phyloP scores from a whole-genome alignment of 257 asterid species.

The Rauvolfia tetraphylla region DNA sequence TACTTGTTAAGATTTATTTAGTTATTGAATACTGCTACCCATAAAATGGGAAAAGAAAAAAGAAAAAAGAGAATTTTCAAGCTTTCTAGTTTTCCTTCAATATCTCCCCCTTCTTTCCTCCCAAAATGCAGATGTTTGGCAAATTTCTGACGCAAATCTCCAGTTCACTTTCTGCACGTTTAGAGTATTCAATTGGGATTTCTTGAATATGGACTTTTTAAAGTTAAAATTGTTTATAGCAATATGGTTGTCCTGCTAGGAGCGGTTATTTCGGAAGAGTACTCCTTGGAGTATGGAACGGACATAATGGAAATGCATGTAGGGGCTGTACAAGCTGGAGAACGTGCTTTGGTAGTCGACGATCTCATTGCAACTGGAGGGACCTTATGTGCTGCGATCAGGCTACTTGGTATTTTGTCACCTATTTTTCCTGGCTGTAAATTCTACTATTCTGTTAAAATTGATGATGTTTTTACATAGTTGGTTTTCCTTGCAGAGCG shows the following conservation, averaged over 20 bases:
- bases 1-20: background rate
- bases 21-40: background rate
- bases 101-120: background rate
- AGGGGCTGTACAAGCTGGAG: slow-evolving; percentile 92
- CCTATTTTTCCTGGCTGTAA: background rate
- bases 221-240: background rate
- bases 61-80: background rate
- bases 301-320: slow-evolving; percentile 95
- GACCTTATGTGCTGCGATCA: slow-evolving; percentile 79
- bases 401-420: slow-evolving; percentile 64
- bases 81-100: background rate
- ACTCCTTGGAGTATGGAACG: slow-evolving; percentile 90
- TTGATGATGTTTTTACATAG: background rate
- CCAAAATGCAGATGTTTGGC: background rate
- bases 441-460: background rate
- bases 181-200: background rate
- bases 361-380: slow-evolving; percentile 98
- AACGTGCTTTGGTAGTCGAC: slow-evolving; percentile 74
- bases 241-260: slow-evolving; percentile 37
- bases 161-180: background rate
- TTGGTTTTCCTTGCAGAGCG: slow-evolving; percentile 61
- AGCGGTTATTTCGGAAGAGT: slow-evolving; percentile 92
- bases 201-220: slow-evolving; percentile 1
- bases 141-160: background rate
- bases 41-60: background rate